Conservation (phyloP, 768 basidiomycete species). For the Boletus reticuloceps region DNA sequence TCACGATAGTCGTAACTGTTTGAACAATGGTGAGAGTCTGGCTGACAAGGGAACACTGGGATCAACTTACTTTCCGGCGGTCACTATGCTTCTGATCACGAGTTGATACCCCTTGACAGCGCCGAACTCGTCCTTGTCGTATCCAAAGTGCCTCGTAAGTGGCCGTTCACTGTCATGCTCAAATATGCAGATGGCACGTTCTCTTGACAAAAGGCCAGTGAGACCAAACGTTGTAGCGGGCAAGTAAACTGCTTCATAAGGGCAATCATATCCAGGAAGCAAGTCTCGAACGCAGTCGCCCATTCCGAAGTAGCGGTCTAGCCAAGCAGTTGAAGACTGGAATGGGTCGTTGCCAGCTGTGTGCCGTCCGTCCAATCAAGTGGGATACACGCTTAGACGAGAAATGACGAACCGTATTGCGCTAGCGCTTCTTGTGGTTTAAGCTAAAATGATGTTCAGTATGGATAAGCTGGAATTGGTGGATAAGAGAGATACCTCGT, state of each 20-base stretch:
- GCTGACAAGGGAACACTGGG: neutral
- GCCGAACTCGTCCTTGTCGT: slow-evolving; percentile 52
- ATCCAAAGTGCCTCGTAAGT: slow-evolving; percentile 56
- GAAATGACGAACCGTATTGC: slow-evolving; percentile 44
- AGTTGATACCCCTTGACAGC: slow-evolving; percentile 60
- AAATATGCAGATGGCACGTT: slow-evolving; percentile 63
- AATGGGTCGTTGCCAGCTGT: slow-evolving; percentile 60
- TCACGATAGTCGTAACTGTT: slow-evolving; percentile 54
- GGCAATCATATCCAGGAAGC: slow-evolving; percentile 68
- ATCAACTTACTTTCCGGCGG: slow-evolving; percentile 57
- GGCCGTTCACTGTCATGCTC: slow-evolving; percentile 60
- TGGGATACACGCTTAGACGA: neutral
- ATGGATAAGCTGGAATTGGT: neutral
- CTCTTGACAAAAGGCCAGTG: slow-evolving; percentile 41
- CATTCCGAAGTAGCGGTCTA: slow-evolving; percentile 66
- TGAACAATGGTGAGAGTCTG: neutral
- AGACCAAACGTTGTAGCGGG: slow-evolving; percentile 53
- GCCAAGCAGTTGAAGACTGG: slow-evolving; percentile 59
- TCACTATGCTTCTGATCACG: slow-evolving; percentile 53
- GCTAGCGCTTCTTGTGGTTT: slow-evolving; percentile 62
- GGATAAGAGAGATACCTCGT: slow-evolving; percentile 40
- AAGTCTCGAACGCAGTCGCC: slow-evolving; percentile 54
- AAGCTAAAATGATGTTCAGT: slow-evolving; percentile 33
- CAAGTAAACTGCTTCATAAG: slow-evolving; percentile 57
- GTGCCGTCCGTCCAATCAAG: neutral